A percentile compares a stretch with the other conserved stretches of the same genome.
Evolutionary conservation across 768 basidiomycete genomes (phyloP).

Genomic region (Leucocoprinus leucothites): DNA sequence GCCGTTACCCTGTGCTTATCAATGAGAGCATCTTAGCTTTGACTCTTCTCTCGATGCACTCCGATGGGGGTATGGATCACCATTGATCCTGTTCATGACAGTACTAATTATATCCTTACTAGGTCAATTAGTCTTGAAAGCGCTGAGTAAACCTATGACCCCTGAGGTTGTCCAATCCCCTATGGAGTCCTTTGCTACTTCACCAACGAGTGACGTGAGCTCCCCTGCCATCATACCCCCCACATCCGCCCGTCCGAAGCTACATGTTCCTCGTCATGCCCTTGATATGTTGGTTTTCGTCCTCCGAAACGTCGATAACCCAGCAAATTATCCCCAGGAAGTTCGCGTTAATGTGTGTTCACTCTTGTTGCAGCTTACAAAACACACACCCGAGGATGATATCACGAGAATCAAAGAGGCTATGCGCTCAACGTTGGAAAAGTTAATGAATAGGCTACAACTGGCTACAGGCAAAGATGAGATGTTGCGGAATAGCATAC

Average conservation of each 20-base stretch:
- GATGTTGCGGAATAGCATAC: slow-evolving; percentile 36
- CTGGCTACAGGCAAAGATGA: slow-evolving; percentile 33
- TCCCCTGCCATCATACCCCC: slow-evolving; percentile 47
- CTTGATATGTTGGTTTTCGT: slow-evolving; percentile 68
- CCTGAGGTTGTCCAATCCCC: background rate
- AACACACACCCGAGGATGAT: slow-evolving; percentile 46
- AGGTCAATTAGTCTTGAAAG: slow-evolving; percentile 64
- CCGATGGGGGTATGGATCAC: slow-evolving; percentile 56
- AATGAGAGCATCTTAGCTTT: slow-evolving; percentile 88
- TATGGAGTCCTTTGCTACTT: slow-evolving; percentile 34
- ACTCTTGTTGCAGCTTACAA: slow-evolving; percentile 62
- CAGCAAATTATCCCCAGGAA: slow-evolving; percentile 64
- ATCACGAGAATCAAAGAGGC: slow-evolving; percentile 48
- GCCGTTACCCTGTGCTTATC: slow-evolving; percentile 78
- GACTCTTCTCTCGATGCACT: slow-evolving; percentile 68
- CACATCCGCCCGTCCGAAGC: slow-evolving; percentile 30
- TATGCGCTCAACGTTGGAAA: slow-evolving; percentile 48
- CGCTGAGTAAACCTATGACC: slow-evolving; percentile 42
- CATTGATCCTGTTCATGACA: background rate
- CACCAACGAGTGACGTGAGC: slow-evolving; percentile 40
- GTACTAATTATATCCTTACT: slow-evolving; percentile 6
- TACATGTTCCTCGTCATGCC: slow-evolving; percentile 49
- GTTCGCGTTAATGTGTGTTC: slow-evolving; percentile 76
- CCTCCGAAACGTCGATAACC: slow-evolving; percentile 55
- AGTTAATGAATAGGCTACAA: slow-evolving; percentile 39